These are phyloP conservation scores for Coemansia sp. DNA, from an alignment of 192 early-diverging fungal species.

Conservation along the genomic window DNA sequence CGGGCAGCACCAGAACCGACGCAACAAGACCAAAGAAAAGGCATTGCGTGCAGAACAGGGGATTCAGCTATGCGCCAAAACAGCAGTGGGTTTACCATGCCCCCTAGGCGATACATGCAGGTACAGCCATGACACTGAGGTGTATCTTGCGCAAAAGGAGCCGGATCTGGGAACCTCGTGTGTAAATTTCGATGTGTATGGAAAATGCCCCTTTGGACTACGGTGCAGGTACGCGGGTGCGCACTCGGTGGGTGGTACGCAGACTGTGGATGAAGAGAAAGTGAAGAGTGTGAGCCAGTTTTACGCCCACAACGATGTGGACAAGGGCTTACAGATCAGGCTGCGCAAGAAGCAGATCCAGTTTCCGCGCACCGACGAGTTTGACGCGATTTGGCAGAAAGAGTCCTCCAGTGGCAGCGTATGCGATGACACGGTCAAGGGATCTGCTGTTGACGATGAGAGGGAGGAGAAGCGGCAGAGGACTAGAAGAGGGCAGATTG, in stretches of 20 bases:
- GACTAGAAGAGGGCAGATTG: conserved; percentile 32
- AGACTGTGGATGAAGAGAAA: conserved; percentile 60
- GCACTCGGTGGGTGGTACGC: conserved; percentile 53
- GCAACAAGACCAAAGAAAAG: conserved; percentile 10
- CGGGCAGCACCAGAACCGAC: conserved; percentile 25
- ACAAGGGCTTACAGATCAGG: conserved; percentile 23
- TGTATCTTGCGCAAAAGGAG: conserved; percentile 68
- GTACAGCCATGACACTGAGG: conserved; percentile 74
- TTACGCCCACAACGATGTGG: conserved; percentile 15
- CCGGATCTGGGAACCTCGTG: conserved; percentile 74
- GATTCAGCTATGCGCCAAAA: conserved; percentile 54
- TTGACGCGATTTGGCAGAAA: conserved; percentile 25
- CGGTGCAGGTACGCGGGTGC: conserved; percentile 60
- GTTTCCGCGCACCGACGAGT: conserved; percentile 43
- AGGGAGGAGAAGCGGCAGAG: conserved; percentile 8
- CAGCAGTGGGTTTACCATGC: conserved; percentile 54
- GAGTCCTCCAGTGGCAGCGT: background rate
- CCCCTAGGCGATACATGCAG: conserved; percentile 60
- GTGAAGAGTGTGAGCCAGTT: conserved; percentile 1
- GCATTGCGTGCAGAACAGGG: background rate
- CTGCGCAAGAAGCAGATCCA: conserved; percentile 36
- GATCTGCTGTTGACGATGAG: background rate
- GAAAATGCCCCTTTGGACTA: conserved; percentile 64
- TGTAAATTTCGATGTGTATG: conserved; percentile 66
- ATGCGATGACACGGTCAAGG: background rate